These are phyloP conservation scores for Sclerotinia trifoliorum DNA, from an alignment of 2,329 filamentous ascomycete genomes.

Conservation along the genomic window DNA sequence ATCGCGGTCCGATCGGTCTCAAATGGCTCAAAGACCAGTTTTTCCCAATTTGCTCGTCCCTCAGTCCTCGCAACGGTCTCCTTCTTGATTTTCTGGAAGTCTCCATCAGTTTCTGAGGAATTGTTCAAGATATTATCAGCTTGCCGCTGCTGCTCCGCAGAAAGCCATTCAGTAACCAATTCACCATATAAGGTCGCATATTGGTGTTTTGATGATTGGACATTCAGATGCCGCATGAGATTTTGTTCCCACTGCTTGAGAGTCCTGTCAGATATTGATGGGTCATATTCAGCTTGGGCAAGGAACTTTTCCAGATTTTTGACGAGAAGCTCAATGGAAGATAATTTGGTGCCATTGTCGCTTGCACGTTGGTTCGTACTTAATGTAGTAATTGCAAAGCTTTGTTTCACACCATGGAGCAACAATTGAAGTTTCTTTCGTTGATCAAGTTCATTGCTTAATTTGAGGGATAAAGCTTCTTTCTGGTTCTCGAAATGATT, in stretches of 20 bases:
- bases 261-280: conserved; percentile 49
- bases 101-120: background rate
- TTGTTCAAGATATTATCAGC: background rate
- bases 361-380: conserved; percentile 25
- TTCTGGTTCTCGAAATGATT: conserved; percentile 50
- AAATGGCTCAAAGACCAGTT: conserved; percentile 51
- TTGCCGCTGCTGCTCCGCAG: conserved; percentile 32
- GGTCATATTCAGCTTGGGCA: conserved; percentile 53
- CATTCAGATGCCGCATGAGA: conserved; percentile 48
- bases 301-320: conserved; percentile 52
- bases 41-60: conserved; percentile 54
- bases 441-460: conserved; percentile 39
- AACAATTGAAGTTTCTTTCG: conserved; percentile 41
- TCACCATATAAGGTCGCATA: conserved; percentile 56
- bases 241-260: conserved; percentile 49
- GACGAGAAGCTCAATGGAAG: conserved; percentile 30
- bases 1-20: conserved; percentile 49
- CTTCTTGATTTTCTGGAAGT: conserved; percentile 43
- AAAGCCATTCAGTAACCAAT: conserved; percentile 55
- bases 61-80: conserved; percentile 42
- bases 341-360: conserved; percentile 23
- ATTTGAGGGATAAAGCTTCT: conserved; percentile 41
- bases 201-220: conserved; percentile 54
- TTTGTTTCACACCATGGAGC: conserved; percentile 36
- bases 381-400: conserved; percentile 36